phyloP scores from a whole-genome alignment of 805 yeast species.

The Kregervanrija delftensis region DNA sequence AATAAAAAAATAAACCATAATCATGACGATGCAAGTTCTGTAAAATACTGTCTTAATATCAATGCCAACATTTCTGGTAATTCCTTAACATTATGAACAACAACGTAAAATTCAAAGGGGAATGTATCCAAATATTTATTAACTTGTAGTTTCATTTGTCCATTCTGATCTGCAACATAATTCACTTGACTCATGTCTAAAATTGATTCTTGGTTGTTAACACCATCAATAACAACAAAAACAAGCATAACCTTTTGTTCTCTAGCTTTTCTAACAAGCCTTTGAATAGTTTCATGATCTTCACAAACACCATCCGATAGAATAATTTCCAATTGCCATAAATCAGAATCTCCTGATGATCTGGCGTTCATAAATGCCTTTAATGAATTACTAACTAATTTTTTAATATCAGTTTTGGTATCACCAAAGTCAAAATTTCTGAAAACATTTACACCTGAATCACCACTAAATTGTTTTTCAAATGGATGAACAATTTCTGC shows the following conservation, averaged over 20 bases:
- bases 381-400: constrained; percentile 65
- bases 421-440: constrained; percentile 89
- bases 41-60: constrained; percentile 86
- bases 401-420: constrained; percentile 74
- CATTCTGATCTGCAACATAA: constrained; percentile 64
- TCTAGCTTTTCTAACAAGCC: constrained; percentile 84
- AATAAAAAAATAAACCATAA: neutral
- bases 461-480: constrained; percentile 75
- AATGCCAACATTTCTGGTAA: constrained; percentile 86
- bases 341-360: constrained; percentile 41
- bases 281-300: constrained; percentile 76
- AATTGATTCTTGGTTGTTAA: constrained; percentile 76
- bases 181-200: constrained; percentile 92
- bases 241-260: constrained; percentile 92
- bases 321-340: constrained; percentile 92
- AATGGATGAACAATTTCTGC: constrained; percentile 85
- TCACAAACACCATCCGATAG: constrained; percentile 97
- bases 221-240: constrained; percentile 89
- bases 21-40: constrained; percentile 43
- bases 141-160: constrained; percentile 68
- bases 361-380: constrained; percentile 59
- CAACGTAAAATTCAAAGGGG: constrained; percentile 96
- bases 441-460: constrained; percentile 77
- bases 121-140: constrained; percentile 83
- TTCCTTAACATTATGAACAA: constrained; percentile 82